Conservation (phyloP, 2,329 filamentous ascomycete species). For the Amesomyces nigricolor region DNA sequence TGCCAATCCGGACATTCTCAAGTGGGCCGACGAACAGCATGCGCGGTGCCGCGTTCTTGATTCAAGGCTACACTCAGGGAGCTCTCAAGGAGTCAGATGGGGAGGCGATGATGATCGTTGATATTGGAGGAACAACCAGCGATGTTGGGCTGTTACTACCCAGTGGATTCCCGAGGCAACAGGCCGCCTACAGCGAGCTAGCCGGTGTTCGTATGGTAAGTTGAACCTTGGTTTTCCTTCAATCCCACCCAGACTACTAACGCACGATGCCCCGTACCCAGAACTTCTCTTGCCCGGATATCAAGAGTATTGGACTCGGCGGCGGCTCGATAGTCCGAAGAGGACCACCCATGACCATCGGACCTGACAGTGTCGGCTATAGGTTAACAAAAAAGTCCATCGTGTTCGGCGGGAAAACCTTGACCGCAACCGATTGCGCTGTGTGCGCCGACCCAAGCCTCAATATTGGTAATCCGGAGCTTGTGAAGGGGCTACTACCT, state of each 20-base stretch:
- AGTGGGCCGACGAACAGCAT: conserved; percentile 60
- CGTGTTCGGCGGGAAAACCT: conserved; percentile 50
- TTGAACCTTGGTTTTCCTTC: background rate
- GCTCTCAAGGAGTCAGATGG: conserved; percentile 23
- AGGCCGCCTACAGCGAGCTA: conserved; percentile 56
- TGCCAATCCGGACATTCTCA: conserved; percentile 58
- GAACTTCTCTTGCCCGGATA: conserved; percentile 53
- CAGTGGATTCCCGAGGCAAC: conserved; percentile 58
- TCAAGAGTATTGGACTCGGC: conserved; percentile 55
- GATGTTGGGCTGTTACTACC: conserved; percentile 57
- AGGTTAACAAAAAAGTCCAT: conserved; percentile 48
- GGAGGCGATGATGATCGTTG: conserved; percentile 52
- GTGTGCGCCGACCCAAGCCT: conserved; percentile 32
- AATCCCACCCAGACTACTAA: too few relatives aligned
- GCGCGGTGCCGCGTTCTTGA: conserved; percentile 56
- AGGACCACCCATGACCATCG: conserved; percentile 40
- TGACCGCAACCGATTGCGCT: conserved; percentile 55
- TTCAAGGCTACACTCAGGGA: conserved; percentile 27
- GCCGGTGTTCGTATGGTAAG: conserved; percentile 52
- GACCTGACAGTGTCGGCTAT: conserved; percentile 58
- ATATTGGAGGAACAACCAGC: conserved; percentile 62
- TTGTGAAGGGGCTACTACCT: conserved; percentile 32
- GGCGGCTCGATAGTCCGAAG: conserved; percentile 50
- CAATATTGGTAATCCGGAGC: conserved; percentile 38
- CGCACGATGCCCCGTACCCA: background rate